A percentile compares a stretch with the other conserved stretches of the same genome.
Conservation (phyloP, 345 rosid genomes). For the Capsella bursapastoris region DNA sequence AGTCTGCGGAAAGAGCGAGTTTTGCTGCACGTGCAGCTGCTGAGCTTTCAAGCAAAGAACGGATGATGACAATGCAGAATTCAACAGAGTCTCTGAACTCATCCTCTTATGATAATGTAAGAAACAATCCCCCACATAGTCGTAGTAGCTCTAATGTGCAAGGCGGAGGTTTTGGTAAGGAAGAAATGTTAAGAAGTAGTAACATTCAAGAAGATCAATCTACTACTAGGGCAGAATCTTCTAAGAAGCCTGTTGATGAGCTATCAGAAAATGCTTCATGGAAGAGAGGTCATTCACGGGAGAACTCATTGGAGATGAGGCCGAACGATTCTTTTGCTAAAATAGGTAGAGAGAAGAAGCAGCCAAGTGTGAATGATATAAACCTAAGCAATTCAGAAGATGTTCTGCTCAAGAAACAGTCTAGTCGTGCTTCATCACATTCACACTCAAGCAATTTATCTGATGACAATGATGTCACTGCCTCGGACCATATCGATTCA, state of each 20-base stretch:
- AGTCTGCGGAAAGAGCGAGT: constrained; percentile 96
- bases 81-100: constrained; percentile 46
- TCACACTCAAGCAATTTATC: constrained; percentile 47
- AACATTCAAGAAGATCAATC: constrained; percentile 25
- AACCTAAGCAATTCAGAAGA: constrained; percentile 44
- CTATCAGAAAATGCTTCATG: constrained; percentile 33
- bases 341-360: constrained; percentile 40
- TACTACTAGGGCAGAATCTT: not conserved
- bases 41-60: constrained; percentile 75
- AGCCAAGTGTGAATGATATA: constrained; percentile 49
- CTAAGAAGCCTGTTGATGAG: constrained; percentile 23
- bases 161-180: constrained; percentile 32
- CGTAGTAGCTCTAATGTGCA: constrained; percentile 41
- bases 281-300: constrained; percentile 52
- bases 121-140: constrained; percentile 36
- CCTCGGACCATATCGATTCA: constrained; percentile 40
- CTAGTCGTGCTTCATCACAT: constrained; percentile 48
- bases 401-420: constrained; percentile 44
- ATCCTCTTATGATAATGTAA: constrained; percentile 41
- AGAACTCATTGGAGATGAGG: constrained; percentile 48
- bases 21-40: constrained; percentile 98
- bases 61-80: constrained; percentile 45
- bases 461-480: constrained; percentile 46
- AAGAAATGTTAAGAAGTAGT: constrained; percentile 31
- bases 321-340: constrained; percentile 43